Evolutionary conservation across 805 yeast species (phyloP), one percentile per base, ranked within the genome.

Genomic region (Teunomyces atbi): DNA sequence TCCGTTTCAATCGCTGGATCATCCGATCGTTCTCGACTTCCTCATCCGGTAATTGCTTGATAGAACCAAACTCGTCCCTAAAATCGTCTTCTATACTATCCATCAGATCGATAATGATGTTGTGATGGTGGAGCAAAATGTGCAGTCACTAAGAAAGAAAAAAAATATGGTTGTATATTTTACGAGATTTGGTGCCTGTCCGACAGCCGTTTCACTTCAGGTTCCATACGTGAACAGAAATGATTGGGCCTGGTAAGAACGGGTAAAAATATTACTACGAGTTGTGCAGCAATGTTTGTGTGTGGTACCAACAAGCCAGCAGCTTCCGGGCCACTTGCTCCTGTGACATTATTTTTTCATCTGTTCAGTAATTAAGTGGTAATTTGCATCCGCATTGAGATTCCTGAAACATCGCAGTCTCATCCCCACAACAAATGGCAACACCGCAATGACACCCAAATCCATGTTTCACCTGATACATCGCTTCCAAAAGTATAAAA

Each of bases 51-150:
- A 63, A 47, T 20, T 48, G 45, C 44, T 57, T 63, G n/a, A 68
- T 52, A 6, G 69, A 57, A 13, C 41, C 49, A 42, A 68, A 68
- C 47, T 68, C 72, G 3, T 61, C 61, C 7, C 57, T 62, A 35
- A 66, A 64, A 37, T 64, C 71, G 15, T 55, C 26, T 16, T 39
- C 42, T 39, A 39, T 19, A 19, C 23, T 46, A 20, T 50, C 60
- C 15, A 49, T 45, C 8, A 39, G 26, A 15, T 21, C 29, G 29
- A 8, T 38, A 23, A 12, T 38, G 13, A 26, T 16, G 43, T 4
- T 30, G 7, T 13, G n/a, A n/a, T 30, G 18, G 3, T 30, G 33
- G 10, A 8, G 20, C 20, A 19, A n/a, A 19, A 19, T 23, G 26
- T 7, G 26, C 26, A 21, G 11, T 23, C 7, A n/a, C n/a, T n/a